phyloP scores from a whole-genome alignment of 73 alveolate genomes.

The Blepharisma japonicum region DNA sequence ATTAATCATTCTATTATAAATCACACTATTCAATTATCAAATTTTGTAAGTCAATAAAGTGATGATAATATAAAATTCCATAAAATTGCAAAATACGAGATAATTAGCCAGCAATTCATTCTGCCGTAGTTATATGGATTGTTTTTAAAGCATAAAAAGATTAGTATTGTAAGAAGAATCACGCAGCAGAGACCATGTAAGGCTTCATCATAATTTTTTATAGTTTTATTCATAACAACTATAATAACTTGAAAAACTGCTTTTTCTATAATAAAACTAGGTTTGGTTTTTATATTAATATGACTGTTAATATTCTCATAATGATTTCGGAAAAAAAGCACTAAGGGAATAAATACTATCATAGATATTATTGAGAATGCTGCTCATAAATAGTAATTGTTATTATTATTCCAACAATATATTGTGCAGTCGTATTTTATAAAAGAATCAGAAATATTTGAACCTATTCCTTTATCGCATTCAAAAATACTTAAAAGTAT shows the following conservation, averaged over 20 bases:
- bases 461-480: not conserved
- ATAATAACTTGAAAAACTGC: not conserved
- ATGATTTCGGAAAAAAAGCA: not conserved
- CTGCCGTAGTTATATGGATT: too few relatives aligned
- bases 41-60: too few relatives aligned
- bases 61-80: too few relatives aligned
- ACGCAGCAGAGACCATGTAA: not conserved
- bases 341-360: not conserved
- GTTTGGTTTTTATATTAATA: not conserved
- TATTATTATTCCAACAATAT: not conserved
- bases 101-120: too few relatives aligned
- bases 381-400: not conserved
- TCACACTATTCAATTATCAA: too few relatives aligned
- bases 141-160: too few relatives aligned
- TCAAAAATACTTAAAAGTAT: not conserved
- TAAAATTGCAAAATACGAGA: too few relatives aligned
- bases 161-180: too few relatives aligned
- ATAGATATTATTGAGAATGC: not conserved
- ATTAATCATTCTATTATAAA: too few relatives aligned
- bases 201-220: not conserved
- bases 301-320: not conserved
- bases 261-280: not conserved
- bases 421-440: not conserved
- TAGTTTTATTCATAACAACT: not conserved
- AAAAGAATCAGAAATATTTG: not conserved